Conservation (phyloP, 73 alveolate genomes). For the Tetrahymena borealis region DNA sequence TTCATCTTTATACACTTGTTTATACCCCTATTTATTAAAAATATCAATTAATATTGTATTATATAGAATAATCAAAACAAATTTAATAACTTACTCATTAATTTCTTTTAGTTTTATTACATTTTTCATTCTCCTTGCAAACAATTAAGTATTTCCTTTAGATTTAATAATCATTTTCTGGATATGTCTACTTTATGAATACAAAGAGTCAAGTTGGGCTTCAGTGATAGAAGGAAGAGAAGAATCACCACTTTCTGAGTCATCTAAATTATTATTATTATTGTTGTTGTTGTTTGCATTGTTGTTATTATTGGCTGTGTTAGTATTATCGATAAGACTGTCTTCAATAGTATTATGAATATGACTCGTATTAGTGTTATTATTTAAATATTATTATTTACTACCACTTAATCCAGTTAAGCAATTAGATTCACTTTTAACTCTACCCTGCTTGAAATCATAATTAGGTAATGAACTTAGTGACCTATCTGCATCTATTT, state of each 20-base stretch:
- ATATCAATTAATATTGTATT: background rate
- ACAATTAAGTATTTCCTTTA: background rate
- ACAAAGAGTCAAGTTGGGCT: background rate
- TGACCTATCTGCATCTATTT: background rate
- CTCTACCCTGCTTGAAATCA: background rate
- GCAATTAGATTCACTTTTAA: background rate
- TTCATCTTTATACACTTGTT: background rate
- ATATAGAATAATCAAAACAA: background rate
- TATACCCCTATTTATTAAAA: background rate
- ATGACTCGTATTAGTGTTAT: background rate
- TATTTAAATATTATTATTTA: background rate
- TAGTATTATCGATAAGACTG: background rate
- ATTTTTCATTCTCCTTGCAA: background rate
- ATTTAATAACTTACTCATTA: background rate
- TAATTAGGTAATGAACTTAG: background rate
- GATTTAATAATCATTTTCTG: background rate
- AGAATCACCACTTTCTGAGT: background rate
- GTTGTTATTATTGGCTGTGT: too few species aligned
- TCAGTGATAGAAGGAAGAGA: background rate
- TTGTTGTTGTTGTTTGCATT: background rate
- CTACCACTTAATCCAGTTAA: background rate
- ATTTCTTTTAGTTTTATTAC: background rate
- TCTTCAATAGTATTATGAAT: background rate
- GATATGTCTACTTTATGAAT: background rate
- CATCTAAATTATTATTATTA: background rate